Conservation (phyloP, 805 yeast species). For the Clavispora santaluciae region DNA sequence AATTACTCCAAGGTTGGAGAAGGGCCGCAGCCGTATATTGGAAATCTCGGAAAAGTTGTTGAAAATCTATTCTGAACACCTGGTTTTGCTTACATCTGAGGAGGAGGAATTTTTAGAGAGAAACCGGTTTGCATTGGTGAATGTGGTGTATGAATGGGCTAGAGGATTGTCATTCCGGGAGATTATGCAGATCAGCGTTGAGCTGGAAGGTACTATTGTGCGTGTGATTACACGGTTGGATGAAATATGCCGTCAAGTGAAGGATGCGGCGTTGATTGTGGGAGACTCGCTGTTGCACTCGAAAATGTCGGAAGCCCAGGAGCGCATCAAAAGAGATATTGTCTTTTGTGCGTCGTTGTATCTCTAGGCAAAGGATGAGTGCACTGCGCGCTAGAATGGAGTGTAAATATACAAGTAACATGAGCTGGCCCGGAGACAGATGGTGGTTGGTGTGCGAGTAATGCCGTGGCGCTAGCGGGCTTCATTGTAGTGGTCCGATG, state of each 20-base stretch:
- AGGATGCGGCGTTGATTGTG: conserved; percentile 87
- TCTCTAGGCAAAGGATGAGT: conserved; percentile 35
- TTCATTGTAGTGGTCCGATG: conserved; percentile 4
- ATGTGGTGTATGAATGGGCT: conserved; percentile 98
- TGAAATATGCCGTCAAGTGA: conserved; percentile 92
- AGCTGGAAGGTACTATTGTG: conserved; percentile 95
- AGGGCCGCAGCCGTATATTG: conserved; percentile 59
- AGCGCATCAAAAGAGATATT: conserved; percentile 90
- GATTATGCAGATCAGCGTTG: conserved; percentile 82
- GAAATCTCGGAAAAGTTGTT: conserved; percentile 65
- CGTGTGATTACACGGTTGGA: conserved; percentile 91
- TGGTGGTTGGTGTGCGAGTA: no score
- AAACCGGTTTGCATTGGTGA: conserved; percentile 84
- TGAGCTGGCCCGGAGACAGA: no score
- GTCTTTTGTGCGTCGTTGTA: conserved; percentile 96
- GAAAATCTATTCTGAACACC: conserved; percentile 57
- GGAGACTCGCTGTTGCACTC: conserved; percentile 89
- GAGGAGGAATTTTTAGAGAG: conserved; percentile 80
- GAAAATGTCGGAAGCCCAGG: conserved; percentile 90
- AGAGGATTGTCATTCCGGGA: conserved; percentile 87
- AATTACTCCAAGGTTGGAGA: conserved; percentile 76
- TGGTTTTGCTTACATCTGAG: conserved; percentile 73
- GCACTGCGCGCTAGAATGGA: no score
- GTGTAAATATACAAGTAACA: no score
- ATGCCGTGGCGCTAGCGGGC: no score